Base-by-base conservation (phyloP, 2,329 filamentous ascomycete species). In the Fusarium sp. region DNA sequence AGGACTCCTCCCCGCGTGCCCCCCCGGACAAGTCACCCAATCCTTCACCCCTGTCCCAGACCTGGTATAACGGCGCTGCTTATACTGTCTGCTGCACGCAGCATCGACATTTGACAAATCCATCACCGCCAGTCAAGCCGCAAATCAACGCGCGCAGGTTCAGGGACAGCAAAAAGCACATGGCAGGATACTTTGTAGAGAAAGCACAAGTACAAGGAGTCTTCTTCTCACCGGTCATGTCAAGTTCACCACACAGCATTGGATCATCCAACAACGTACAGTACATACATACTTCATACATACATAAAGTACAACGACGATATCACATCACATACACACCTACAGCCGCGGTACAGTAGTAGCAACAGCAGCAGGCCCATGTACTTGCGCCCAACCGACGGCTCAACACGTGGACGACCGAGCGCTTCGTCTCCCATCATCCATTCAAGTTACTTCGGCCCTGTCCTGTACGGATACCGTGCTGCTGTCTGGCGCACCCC, bases 381-480 rank as follows among this genome's bases (percentile, higher is more conserved):
- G 76, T 78, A 74, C 74, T 78, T 47, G 69, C 74, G 72, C 75
- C 77, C 77, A 78, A 78, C 67, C 70, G 69, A 76, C 72, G 69
- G 62, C 71, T 73, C 73, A 73, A 79, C 77, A 79, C 77, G 77
- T 79, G 77, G 77, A 79, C 76, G 66, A 29, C 66, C 58, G 67
- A 73, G 72, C 62, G 71, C 73, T 71, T 71, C 60, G 74, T 68
- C 66, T 67, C 65, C 62, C 68, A 66, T 73, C 62, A 61, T 67
- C 62, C 66, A 58, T 67, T 62, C 47, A 37, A 54, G 52, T 35
- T 52, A 62, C 34, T 56, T 56, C 52, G 52, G 50, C 50, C 59
- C 64, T 72, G 64, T 57, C 59, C 52, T 71, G 64, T 24, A 24
- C 20, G 20, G 42, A 45, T 60, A 60, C 60, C 47, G 60, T 27